phyloP scores from a whole-genome alignment of 805 yeast genomes.

The Metschnikowia orientalis region DNA sequence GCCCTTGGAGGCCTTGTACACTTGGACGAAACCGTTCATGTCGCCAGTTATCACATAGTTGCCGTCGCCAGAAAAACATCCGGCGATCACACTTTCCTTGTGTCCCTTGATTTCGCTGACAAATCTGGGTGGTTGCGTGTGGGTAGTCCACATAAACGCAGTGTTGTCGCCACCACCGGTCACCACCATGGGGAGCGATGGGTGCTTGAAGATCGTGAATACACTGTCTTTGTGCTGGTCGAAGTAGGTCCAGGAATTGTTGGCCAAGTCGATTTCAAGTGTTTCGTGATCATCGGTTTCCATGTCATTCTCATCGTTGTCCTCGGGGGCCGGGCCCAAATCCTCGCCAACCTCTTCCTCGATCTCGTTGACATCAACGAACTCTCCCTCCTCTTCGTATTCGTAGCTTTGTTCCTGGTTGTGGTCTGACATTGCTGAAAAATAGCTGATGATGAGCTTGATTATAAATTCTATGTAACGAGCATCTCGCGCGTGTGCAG shows the following conservation, averaged over 20 bases:
- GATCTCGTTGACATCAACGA: conserved; percentile 41
- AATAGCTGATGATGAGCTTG: too few species aligned
- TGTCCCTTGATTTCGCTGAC: conserved; percentile 77
- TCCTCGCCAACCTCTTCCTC: conserved; percentile 32
- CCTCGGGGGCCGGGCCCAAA: conserved; percentile 31
- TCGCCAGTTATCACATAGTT: conserved; percentile 81
- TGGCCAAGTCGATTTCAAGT: conserved; percentile 79
- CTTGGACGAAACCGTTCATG: conserved; percentile 83
- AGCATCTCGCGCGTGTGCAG: conserved; percentile 12
- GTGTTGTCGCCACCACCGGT: conserved; percentile 94
- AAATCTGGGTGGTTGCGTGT: conserved; percentile 74
- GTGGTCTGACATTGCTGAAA: conserved; percentile 17
- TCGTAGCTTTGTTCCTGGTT: conserved; percentile 9
- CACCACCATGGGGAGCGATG: conserved; percentile 77
- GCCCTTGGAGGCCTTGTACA: conserved; percentile 65
- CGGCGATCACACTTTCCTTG: conserved; percentile 81
- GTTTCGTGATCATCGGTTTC: conserved; percentile 40
- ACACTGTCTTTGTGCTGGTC: conserved; percentile 88
- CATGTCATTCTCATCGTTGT: conserved; percentile 36
- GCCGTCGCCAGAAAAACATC: conserved; percentile 83
- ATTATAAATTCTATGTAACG: too few species aligned
- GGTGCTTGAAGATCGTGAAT: conserved; percentile 78
- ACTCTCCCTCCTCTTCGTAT: conserved; percentile 25
- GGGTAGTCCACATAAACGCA: conserved; percentile 90
- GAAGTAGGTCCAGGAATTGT: conserved; percentile 85